phyloP scores from a whole-genome alignment of 768 basidiomycete species.

The Suillus luteus region DNA sequence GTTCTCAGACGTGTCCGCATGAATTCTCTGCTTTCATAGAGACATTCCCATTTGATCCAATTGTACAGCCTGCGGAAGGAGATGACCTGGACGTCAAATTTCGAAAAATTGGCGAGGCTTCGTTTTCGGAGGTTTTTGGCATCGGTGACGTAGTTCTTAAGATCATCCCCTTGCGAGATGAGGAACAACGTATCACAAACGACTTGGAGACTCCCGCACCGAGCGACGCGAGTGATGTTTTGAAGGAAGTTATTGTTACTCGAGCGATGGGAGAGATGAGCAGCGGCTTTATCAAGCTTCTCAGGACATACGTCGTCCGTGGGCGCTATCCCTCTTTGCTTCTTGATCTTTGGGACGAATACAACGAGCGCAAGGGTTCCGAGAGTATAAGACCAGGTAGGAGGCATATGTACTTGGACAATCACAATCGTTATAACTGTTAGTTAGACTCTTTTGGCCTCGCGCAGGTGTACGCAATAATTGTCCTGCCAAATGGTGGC shows the following conservation, averaged over 20 bases:
- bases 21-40: slow-evolving; percentile 86
- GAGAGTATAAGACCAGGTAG: slow-evolving; percentile 85
- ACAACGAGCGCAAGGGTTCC: slow-evolving; percentile 70
- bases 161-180: slow-evolving; percentile 75
- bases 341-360: slow-evolving; percentile 87
- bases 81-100: slow-evolving; percentile 45
- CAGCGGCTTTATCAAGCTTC: slow-evolving; percentile 75
- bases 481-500: slow-evolving; percentile 89
- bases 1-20: slow-evolving; percentile 64
- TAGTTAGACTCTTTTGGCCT: slow-evolving; percentile 68
- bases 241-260: slow-evolving; percentile 81
- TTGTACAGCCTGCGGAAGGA: slow-evolving; percentile 44
- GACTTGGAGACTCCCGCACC: slow-evolving; percentile 62
- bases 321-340: slow-evolving; percentile 83
- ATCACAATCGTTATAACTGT: slow-evolving; percentile 15
- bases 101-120: slow-evolving; percentile 93
- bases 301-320: slow-evolving; percentile 83
- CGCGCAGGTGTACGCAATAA: slow-evolving; percentile 84
- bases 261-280: slow-evolving; percentile 75
- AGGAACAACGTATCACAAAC: slow-evolving; percentile 35
- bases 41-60: slow-evolving; percentile 73
- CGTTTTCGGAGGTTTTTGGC: slow-evolving; percentile 94
- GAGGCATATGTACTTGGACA: slow-evolving; percentile 18
- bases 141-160: slow-evolving; percentile 90
- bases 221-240: slow-evolving; percentile 72